These are phyloP conservation scores for Aspergillus sp. DNA, from an alignment of 2,329 filamentous ascomycete genomes.

Conservation along the genomic window DNA sequence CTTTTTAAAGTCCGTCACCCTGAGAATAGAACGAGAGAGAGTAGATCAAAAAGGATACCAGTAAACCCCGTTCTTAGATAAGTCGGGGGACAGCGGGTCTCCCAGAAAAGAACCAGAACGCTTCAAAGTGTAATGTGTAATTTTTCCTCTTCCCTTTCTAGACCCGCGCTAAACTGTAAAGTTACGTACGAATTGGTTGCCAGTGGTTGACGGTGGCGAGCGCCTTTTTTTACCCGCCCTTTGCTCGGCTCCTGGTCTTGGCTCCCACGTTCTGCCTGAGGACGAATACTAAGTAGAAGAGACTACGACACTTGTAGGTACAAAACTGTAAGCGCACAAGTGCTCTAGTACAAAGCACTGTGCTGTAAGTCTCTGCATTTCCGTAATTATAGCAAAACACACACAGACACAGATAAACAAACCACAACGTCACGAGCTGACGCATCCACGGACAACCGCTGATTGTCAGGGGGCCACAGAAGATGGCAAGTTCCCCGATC, in stretches of 20 bases:
- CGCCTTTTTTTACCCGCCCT: not conserved
- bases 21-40: not conserved
- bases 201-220: not conserved
- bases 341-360: no score
- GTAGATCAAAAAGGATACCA: not conserved
- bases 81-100: no score
- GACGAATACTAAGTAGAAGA: no score
- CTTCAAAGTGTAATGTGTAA: not conserved
- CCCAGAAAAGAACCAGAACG: no score
- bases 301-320: no score
- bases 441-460: conserved; percentile 10
- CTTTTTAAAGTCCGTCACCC: not conserved
- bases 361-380: not conserved
- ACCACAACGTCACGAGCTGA: conserved; percentile 20
- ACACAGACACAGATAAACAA: not conserved
- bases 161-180: no score
- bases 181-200: not conserved
- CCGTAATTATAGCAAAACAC: not conserved
- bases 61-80: not conserved
- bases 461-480: conserved; percentile 19
- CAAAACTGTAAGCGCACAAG: no score
- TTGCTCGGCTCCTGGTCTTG: no score
- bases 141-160: not conserved
- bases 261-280: no score
- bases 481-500: no score